Evolutionary conservation across 805 yeast species (phyloP), one percentile per base, ranked within the genome.

Genomic region (Lipomyces sp.): DNA sequence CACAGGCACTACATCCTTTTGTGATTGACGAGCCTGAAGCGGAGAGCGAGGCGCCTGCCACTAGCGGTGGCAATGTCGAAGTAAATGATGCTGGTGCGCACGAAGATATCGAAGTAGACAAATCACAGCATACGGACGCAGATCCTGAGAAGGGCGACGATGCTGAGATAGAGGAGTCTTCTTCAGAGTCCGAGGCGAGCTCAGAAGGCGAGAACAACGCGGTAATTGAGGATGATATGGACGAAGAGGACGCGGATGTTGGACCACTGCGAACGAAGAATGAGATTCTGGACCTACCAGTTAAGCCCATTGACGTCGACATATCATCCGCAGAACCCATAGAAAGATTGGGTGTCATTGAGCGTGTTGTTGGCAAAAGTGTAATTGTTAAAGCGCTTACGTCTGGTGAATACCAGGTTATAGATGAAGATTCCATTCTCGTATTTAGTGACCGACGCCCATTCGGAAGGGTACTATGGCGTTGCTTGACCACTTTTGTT

Each of bases 341-440:
- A 13, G 90, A 90, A 69, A 83, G 81, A 34, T 81, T 92, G 24
- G 99, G 99, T 2, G 80, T 79, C 5, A 80, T 94, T 5, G 82
- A 83, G 8, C 87, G 88, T 0, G 79, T 89, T 8, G 92, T 91
- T 6, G 96, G 92, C 53, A 83, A 82, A 62, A 87, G 89, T 64
- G 84, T 90, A 1, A 84, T 95, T 4, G 81, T 95, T 32, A 86
- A 86, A 72, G 95, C 97, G 0, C 78, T 79, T 13, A 77, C 82
- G 0, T 90, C 97, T 1, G 98, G 96, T 11, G 98, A 95, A 73
- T 89, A 87, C 75, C 80, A 93, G 54, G 89, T 92, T 2, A 80
- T 94, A 45, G 90, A 87, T 70, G 98, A 92, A 15, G 72, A 70
- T 33, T 88, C 97, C 0, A 80, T 94, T 0, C 81, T 94, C 2